Conservation (phyloP, 2,329 filamentous ascomycete species). For the Lecanicillium sp. region DNA sequence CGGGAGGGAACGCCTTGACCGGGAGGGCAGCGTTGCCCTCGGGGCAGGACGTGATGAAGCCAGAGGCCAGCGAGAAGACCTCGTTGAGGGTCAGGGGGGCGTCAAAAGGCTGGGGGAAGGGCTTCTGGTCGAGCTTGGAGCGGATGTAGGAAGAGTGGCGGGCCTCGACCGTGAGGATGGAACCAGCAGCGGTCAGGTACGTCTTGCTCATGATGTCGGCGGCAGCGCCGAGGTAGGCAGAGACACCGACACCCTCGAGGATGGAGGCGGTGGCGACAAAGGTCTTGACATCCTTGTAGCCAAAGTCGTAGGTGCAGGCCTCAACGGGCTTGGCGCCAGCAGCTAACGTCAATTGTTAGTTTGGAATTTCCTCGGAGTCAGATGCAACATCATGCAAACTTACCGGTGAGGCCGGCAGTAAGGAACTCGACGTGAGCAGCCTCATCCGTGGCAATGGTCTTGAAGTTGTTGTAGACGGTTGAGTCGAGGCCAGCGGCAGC, state of each 20-base stretch:
- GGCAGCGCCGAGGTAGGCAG: slow-evolving; percentile 65
- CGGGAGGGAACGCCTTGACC: slow-evolving; percentile 52
- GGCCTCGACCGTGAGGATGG: slow-evolving; percentile 65
- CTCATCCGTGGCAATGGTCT: slow-evolving; percentile 55
- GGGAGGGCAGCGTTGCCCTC: slow-evolving; percentile 50
- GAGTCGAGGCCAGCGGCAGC: slow-evolving; percentile 48
- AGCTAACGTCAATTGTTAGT: no score
- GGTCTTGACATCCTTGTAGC: slow-evolving; percentile 52
- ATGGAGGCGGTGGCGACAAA: slow-evolving; percentile 64
- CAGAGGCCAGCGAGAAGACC: slow-evolving; percentile 65
- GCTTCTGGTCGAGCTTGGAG: slow-evolving; percentile 44
- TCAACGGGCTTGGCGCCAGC: slow-evolving; percentile 57
- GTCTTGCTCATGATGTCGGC: slow-evolving; percentile 50
- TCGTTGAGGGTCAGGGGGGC: slow-evolving; percentile 58
- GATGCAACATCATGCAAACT: no score
- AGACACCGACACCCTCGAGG: slow-evolving; percentile 65
- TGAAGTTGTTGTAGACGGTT: slow-evolving; percentile 49
- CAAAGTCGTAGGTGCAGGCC: slow-evolving; percentile 66
- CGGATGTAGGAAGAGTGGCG: slow-evolving; percentile 69
- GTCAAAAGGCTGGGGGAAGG: slow-evolving; percentile 63
- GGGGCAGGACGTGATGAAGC: slow-evolving; percentile 65
- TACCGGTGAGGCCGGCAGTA: slow-evolving; percentile 12
- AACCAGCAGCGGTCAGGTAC: slow-evolving; percentile 58
- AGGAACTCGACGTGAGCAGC: slow-evolving; percentile 31
- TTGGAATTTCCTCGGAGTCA: no score